Evolutionary conservation across 345 rosid genomes (phyloP), one percentile per base, ranked within the genome.

Genomic region (Corchorus capsularis): DNA sequence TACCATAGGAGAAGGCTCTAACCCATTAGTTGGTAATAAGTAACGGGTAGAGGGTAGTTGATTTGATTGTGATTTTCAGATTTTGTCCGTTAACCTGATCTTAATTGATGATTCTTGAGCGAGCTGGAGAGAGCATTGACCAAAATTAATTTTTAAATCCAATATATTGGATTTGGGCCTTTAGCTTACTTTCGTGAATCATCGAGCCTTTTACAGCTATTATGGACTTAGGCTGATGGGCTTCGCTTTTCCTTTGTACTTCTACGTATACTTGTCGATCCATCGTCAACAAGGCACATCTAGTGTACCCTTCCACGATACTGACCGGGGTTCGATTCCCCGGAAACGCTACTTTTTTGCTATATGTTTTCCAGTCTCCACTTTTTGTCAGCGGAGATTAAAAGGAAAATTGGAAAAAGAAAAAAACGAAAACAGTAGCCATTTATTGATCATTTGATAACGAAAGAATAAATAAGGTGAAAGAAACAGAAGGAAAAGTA

Each of bases 241-340:
- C 22, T 37, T 63, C 3, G 64, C 13, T 45, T n/a, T 59, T 11
- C 63, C 10, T 59, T 60, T 17, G 10, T 2, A 8, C 2, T 7
- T 1, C 13, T 46, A n/a, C n/a, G n/a, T n/a, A n/a, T n/a, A 5
- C 41, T 39, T 39, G 41, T 39, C 5, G 5, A 5, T 2, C 5
- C 41, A 5, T 39, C 2, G 4, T 0, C 19, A 34, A 47, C 6
- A 3, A 22, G 9, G 90, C 93, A 89, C 90, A 90, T 88, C 87
- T 86, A 46, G 87, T 86, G 90, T 86, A 88, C 92, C 90, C 90
- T 88, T 89, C 89, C 92, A 86, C 88, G 89, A 89, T 86, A 80
- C 88, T 85, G 87, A 86, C 90, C 90, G 75, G 88, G 87, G 92
- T 86, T 86, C 84, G 90, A 86, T 90, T 89, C 91, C 91, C 90